Percentiles rank a stretch among this genome's conserved stretches.
Evolutionary conservation across 495 filamentous ascomycete genomes (phyloP).

Genomic region (Lindgomyces ingoldianus): DNA sequence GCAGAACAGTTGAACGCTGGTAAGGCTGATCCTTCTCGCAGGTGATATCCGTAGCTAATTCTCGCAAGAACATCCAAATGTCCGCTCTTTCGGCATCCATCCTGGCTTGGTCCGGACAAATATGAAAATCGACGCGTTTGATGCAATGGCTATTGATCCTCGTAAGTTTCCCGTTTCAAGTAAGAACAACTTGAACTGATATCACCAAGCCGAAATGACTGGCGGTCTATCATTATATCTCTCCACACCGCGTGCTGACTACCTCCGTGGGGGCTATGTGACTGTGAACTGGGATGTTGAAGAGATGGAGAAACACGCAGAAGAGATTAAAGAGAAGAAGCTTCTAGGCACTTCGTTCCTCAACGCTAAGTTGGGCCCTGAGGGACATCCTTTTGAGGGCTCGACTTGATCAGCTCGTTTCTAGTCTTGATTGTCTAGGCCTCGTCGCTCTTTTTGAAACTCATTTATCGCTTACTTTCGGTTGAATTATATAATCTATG

Average conservation of each 20-base stretch:
- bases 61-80: conserved; percentile 6
- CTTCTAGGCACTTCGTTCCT: conserved; percentile 19
- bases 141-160: not conserved
- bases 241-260: conserved; percentile 18
- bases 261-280: conserved; percentile 24
- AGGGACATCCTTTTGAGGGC: conserved; percentile 4
- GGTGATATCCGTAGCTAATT: not conserved
- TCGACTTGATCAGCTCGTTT: not conserved
- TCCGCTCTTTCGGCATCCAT: conserved; percentile 16
- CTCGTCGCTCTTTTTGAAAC: too few relatives aligned
- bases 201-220: conserved; percentile 3
- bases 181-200: not conserved
- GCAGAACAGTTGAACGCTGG: conserved; percentile 12
- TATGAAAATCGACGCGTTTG: conserved; percentile 21
- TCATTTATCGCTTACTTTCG: too few relatives aligned
- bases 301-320: conserved; percentile 26
- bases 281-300: conserved; percentile 35
- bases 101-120: conserved; percentile 21
- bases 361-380: conserved; percentile 21
- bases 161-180: not conserved
- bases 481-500: too few relatives aligned
- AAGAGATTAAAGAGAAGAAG: conserved; percentile 28
- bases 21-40: not conserved
- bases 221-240: conserved; percentile 27
- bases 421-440: too few relatives aligned